Evolutionary conservation across 2,329 filamentous ascomycete genomes (phyloP).

Genomic region (Botrytis tulipae): DNA sequence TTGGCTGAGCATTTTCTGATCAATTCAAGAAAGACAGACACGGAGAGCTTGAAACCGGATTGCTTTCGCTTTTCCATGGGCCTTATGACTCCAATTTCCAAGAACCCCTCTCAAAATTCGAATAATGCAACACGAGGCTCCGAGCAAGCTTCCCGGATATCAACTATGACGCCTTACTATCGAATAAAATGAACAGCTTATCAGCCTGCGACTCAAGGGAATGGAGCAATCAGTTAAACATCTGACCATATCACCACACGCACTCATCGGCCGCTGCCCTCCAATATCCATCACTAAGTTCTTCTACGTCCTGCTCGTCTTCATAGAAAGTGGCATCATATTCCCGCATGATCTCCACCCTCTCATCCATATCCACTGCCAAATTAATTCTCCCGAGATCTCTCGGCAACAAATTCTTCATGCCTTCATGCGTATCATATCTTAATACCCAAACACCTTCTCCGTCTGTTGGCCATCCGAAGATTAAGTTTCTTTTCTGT

Average conservation of each 20-base stretch:
- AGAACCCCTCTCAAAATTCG: not conserved
- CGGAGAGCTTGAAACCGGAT: not conserved
- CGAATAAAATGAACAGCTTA: not conserved
- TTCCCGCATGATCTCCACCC: not conserved
- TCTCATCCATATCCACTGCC: not conserved
- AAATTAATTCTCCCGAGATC: slow-evolving; percentile 3
- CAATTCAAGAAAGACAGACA: not conserved
- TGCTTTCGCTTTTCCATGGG: not conserved
- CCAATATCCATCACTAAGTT: not conserved
- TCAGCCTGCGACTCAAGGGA: not conserved
- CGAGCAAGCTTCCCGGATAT: not conserved
- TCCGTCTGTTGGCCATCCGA: not conserved
- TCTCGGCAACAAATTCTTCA: not conserved
- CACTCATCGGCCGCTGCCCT: not conserved
- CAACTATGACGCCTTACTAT: not conserved
- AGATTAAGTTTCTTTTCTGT: not conserved
- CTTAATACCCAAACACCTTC: not conserved
- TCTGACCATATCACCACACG: not conserved
- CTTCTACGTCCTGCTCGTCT: not conserved
- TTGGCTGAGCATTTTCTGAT: not conserved
- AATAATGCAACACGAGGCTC: no score
- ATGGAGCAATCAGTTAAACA: not conserved
- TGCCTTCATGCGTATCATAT: not conserved
- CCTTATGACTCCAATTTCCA: not conserved
- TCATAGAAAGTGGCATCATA: slow-evolving; percentile 1